Percentiles rank a stretch among this genome's conserved stretches.
These are phyloP conservation scores for Tylopilus rubrobrunneus DNA, from an alignment of 768 basidiomycete genomes.

Conservation along the genomic window DNA sequence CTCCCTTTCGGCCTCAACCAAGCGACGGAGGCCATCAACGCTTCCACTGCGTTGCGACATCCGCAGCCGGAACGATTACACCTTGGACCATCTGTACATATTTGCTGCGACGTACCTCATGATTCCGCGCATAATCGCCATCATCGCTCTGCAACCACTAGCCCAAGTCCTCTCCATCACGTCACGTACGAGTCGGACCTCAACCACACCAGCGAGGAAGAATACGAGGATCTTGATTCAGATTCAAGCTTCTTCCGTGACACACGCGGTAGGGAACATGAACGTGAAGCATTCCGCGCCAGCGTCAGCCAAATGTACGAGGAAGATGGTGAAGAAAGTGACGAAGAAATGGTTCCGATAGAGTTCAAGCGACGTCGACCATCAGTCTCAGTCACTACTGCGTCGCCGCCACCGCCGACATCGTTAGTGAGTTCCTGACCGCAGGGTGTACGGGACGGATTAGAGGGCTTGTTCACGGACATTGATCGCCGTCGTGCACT, in stretches of 20 bases:
- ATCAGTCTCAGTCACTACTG: conserved; percentile 26
- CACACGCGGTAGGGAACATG: conserved; percentile 19
- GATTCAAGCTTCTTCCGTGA: conserved; percentile 34
- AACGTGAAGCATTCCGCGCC: conserved; percentile 26
- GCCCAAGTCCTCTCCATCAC: conserved; percentile 38
- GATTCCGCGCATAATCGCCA: conserved; percentile 21
- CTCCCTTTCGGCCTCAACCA: conserved; percentile 33
- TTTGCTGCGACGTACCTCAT: conserved; percentile 24
- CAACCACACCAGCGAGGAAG: conserved; percentile 28
- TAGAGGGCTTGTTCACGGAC: conserved; percentile 8
- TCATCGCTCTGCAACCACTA: conserved; percentile 33
- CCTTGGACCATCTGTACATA: conserved; percentile 17
- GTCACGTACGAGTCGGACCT: conserved; percentile 31
- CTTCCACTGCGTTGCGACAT: conserved; percentile 20
- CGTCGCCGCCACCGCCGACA: conserved; percentile 23
- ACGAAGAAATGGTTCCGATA: conserved; percentile 33
- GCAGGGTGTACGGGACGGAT: conserved; percentile 5
- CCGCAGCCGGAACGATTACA: conserved; percentile 31
- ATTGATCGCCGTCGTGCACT: conserved; percentile 11
- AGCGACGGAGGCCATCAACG: conserved; percentile 19
- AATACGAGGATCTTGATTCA: conserved; percentile 31
- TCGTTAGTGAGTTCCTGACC: conserved; percentile 15
- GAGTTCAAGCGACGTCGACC: conserved; percentile 35
- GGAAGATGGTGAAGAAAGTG: conserved; percentile 31
- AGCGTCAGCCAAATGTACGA: conserved; percentile 33